Base-by-base conservation (phyloP, 148 eudicot species). In the Chenopodium suecicum region DNA sequence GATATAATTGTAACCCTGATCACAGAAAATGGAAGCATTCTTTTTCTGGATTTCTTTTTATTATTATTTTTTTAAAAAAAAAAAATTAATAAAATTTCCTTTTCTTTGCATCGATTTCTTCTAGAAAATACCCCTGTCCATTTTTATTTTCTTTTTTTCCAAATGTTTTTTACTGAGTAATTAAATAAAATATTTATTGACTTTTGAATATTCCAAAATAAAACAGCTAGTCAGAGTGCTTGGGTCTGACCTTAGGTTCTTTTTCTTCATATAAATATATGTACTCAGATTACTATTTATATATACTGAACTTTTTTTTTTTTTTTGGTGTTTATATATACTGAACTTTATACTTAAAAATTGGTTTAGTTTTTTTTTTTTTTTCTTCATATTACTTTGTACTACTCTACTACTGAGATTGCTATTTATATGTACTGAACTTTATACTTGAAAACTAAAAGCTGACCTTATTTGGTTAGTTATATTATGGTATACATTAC, bases 381-480 rank as follows among this genome's bases (percentile, higher is more conserved):
- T 6, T 41, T 41, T 41, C 8, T 41, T 6, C 44, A 41, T 41
- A 41, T 4, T 6, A 41, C 5, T 41, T 4, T 6, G 44, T 41
- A 41, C 44, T 41, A 5, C 44, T 41, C 44, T 41, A 41, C 8
- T 0, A 5, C 76, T 82, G 62, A 58, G 17, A 3, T 77, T 82
- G 77, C 84, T 77, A 82, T 82, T 77, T 82, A 27, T 77, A 47
- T 79, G 27, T 50, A 47, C 76, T 73, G 60, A 70, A 70, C 68
- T 60, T 29, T 71, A 71, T 27, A 22, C 70, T 78, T 46, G 7
- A 70, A 82, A 22, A 47, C 37, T 62, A 76, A 27, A 27, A 41
- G 12, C 19, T 60, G 13, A 50, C 77, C 73, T 62, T 58, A 60
- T 77, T 70, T 7, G 62, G 66, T 82, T 22, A 60, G 63, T 82